phyloP scores from a whole-genome alignment of 208 protist genomes.

The Crithidia sp. region DNA sequence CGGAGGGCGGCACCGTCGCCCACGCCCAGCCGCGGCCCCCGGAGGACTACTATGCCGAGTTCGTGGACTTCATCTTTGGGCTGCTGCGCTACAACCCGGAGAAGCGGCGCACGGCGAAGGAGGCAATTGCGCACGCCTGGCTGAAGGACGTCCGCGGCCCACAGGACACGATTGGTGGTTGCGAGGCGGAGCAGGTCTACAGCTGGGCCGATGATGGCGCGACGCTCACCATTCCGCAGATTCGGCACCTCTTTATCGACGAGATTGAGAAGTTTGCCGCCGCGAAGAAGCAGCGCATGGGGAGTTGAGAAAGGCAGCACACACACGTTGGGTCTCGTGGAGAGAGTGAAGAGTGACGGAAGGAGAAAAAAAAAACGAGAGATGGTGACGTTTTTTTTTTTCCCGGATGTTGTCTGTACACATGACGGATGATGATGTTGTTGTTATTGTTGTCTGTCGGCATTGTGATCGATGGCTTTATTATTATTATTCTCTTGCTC shows the following conservation, averaged over 20 bases:
- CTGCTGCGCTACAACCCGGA: slow-evolving; percentile 94
- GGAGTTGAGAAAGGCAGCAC: not conserved
- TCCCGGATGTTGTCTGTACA: not conserved
- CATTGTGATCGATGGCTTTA: too few relatives aligned
- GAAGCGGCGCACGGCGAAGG: slow-evolving; percentile 93
- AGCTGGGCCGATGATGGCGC: slow-evolving; percentile 55
- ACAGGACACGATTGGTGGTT: slow-evolving; percentile 46
- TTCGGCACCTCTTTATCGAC: slow-evolving; percentile 65
- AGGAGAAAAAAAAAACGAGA: not conserved
- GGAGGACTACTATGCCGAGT: slow-evolving; percentile 60
- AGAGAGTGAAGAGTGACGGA: not conserved
- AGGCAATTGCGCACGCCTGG: slow-evolving; percentile 90
- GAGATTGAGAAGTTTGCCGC: slow-evolving; percentile 63
- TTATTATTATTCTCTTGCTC: too few relatives aligned
- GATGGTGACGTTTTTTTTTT: not conserved
- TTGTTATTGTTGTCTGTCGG: too few relatives aligned
- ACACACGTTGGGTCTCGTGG: not conserved
- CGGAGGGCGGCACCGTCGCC: slow-evolving; percentile 12
- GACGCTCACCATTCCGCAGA: slow-evolving; percentile 41
- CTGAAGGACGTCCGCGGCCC: slow-evolving; percentile 54
- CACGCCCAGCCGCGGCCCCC: slow-evolving; percentile 12
- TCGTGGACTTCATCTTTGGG: slow-evolving; percentile 87
- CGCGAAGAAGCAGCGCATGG: not conserved
- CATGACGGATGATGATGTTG: too few relatives aligned
- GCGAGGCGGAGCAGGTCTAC: slow-evolving; percentile 47